phyloP scores from a whole-genome alignment of 2,329 filamentous ascomycete species.

The Arthrobotrys pseudoclavata region DNA sequence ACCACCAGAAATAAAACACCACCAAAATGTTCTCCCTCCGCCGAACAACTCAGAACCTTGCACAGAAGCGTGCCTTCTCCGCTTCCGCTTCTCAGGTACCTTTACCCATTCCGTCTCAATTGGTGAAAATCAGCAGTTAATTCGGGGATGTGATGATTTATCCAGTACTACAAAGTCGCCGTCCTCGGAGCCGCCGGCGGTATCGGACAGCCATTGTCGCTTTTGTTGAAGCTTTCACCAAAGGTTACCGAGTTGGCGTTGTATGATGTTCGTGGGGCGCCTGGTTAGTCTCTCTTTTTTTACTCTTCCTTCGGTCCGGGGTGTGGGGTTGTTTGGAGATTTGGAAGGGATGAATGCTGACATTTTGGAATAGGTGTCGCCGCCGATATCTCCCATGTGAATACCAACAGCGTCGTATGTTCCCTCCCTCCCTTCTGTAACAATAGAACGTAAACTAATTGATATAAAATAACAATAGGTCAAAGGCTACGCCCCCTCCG shows the following conservation, averaged over 20 bases:
- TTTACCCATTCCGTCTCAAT: constrained; percentile 4
- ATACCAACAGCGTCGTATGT: constrained; percentile 84
- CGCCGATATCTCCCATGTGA: constrained; percentile 98
- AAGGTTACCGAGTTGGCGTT: constrained; percentile 92
- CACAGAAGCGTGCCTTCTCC: constrained; percentile 85
- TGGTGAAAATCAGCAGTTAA: not conserved
- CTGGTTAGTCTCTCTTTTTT: constrained; percentile 75
- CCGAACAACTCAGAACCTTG: constrained; percentile 69
- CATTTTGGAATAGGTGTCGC: constrained; percentile 80
- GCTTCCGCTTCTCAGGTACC: constrained; percentile 80
- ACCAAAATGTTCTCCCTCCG: constrained; percentile 79
- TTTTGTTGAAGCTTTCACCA: constrained; percentile 98
- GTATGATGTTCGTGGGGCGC: constrained; percentile 95
- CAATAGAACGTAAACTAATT: not conserved
- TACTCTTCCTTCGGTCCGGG: constrained; percentile 12
- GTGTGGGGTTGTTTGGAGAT: not conserved
- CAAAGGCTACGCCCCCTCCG: constrained; percentile 85
- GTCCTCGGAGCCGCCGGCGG: constrained; percentile 97
- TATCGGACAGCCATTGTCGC: constrained; percentile 97
- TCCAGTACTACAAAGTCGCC: constrained; percentile 93
- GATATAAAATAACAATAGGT: constrained; percentile 69
- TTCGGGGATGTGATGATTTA: not conserved
- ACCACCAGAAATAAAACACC: not conserved
- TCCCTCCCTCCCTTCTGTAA: not conserved
- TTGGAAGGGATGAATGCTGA: not conserved